These are phyloP conservation scores for Talaromyces sp. DNA, from an alignment of 2,329 filamentous ascomycete species.

Conservation along the genomic window DNA sequence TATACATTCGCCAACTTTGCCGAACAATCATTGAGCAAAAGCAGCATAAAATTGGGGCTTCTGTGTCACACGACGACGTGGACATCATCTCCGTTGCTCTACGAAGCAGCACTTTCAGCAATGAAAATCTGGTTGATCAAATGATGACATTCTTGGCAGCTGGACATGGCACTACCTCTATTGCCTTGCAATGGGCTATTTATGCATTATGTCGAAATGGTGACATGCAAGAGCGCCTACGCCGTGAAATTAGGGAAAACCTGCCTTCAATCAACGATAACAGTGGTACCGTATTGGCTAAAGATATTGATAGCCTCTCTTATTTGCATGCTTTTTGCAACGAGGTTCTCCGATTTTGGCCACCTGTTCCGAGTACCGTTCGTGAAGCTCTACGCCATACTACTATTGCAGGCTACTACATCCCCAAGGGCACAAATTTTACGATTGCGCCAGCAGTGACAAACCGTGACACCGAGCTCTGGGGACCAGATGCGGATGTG, in stretches of 20 bases:
- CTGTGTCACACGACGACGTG: slow-evolving; percentile 23
- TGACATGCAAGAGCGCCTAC: slow-evolving; percentile 60
- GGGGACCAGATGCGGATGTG: slow-evolving; percentile 66
- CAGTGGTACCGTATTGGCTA: slow-evolving; percentile 56
- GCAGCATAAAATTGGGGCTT: slow-evolving; percentile 46
- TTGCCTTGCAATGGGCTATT: slow-evolving; percentile 67
- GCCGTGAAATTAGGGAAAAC: slow-evolving; percentile 59
- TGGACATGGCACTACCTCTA: slow-evolving; percentile 72
- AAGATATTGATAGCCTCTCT: slow-evolving; percentile 60
- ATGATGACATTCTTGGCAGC: slow-evolving; percentile 86
- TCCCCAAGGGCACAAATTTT: slow-evolving; percentile 67
- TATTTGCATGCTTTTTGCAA: slow-evolving; percentile 76
- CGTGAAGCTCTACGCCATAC: slow-evolving; percentile 63
- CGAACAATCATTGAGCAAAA: slow-evolving; percentile 65
- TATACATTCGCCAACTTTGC: slow-evolving; percentile 60
- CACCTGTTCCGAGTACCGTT: slow-evolving; percentile 65
- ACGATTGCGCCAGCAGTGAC: slow-evolving; percentile 60
- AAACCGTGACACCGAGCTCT: slow-evolving; percentile 63
- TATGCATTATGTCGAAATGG: slow-evolving; percentile 64
- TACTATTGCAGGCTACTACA: slow-evolving; percentile 55
- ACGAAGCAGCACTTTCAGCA: slow-evolving; percentile 66
- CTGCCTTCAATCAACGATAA: slow-evolving; percentile 31
- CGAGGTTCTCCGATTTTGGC: slow-evolving; percentile 68
- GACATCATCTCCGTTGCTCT: slow-evolving; percentile 81
- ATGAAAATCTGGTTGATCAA: slow-evolving; percentile 78